Evolutionary conservation across 805 yeast genomes (phyloP), one percentile per base, ranked within the genome.

Genomic region (Huiozyma sinensis): DNA sequence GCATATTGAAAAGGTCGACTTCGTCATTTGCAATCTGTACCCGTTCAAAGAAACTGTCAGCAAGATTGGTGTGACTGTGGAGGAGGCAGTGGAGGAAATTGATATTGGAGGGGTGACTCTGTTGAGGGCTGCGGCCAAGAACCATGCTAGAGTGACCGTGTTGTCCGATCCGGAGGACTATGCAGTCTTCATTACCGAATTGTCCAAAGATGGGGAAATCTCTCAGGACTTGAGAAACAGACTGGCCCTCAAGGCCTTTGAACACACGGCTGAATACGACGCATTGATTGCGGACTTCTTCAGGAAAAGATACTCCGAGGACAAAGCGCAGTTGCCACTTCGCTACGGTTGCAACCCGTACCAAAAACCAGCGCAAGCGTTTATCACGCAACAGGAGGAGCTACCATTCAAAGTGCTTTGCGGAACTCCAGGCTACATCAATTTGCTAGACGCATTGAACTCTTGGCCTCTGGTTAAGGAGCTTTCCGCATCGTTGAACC

Each of bases 281-380:
- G 78, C 88, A 47, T 86, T 95, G 45, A 92, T 92, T 61, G 77
- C 96, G 46, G 98, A 92, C 71, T 92, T 87, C 67, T 92, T 92
- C 79, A 81, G 98, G 74, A 92, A 88, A 72, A 89, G 87, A 70
- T 92, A 92, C 72, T 77, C 95, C 41, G 97, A 90, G 70, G 83
- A 81, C 64, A 71, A 70, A 40, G 76, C 92, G 44, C 97, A 90
- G 76, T 74, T 92, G 67, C 90, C 97, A 29, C 76, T 92, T 59
- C 82, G 98, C 73, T 92, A 92, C 67, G 98, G 98, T 66, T 96
- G 95, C 47, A 92, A 92, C 73, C 98, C 98, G 48, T 97, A 92
- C 68, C 98, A 92, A 74, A 92, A 87, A 69, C 98, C 98, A 41
- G 97, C 98, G 30, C 98, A 92, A 73, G 96, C 97, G 43, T 92